Conservation (phyloP, 768 basidiomycete genomes). For the Serendipita sp. region DNA sequence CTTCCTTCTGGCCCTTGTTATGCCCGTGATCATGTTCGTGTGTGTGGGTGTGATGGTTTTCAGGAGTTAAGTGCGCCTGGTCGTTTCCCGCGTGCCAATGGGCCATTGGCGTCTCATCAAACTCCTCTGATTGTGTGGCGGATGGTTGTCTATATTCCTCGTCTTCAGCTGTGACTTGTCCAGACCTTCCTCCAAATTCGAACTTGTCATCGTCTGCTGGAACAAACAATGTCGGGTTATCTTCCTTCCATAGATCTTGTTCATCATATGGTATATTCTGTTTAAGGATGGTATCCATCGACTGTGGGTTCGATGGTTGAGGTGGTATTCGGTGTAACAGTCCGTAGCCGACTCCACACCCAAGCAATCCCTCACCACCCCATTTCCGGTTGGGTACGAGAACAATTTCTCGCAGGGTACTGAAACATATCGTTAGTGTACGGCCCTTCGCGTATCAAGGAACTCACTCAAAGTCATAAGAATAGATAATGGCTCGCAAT, state of each 20-base stretch:
- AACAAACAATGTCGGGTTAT: conserved; percentile 34
- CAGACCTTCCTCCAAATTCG: not conserved
- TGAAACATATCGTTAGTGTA: conserved; percentile 18
- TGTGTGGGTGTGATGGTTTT: conserved; percentile 17
- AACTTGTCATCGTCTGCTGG: conserved; percentile 30
- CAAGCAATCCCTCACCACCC: conserved; percentile 91
- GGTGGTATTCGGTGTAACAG: conserved; percentile 86
- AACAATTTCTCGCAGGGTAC: conserved; percentile 83
- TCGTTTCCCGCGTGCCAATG: conserved; percentile 24
- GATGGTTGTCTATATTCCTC: not conserved
- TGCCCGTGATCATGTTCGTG: conserved; percentile 9
- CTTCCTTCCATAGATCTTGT: conserved; percentile 22
- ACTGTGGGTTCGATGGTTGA: conserved; percentile 41
- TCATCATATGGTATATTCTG: conserved; percentile 34
- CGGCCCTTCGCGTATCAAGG: not conserved
- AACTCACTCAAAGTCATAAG: conserved; percentile 86
- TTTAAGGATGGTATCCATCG: conserved; percentile 22
- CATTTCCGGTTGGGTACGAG: conserved; percentile 91
- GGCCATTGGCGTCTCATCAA: not conserved
- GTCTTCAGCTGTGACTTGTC: not conserved
- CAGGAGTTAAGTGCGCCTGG: conserved; percentile 16
- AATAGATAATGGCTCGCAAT: conserved; percentile 87
- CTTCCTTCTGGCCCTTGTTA: conserved; percentile 9
- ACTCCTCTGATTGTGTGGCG: not conserved
- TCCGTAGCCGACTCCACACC: conserved; percentile 91